Conservation (phyloP, 1,139 yeast genomes). For the Nadsonia commutata region DNA sequence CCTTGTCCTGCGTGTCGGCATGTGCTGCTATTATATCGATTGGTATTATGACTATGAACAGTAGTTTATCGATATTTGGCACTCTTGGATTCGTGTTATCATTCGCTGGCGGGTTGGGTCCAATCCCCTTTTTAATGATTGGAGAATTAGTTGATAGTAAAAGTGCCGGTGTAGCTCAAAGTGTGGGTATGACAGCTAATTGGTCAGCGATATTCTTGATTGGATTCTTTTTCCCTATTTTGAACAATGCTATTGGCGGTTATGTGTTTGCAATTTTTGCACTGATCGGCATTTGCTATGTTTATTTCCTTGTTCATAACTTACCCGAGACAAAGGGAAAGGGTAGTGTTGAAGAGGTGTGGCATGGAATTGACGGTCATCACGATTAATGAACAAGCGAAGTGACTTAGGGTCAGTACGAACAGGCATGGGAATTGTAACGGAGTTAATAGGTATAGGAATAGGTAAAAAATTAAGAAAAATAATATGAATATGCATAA, state of each 20-base stretch:
- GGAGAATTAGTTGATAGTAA: slow-evolving; percentile 73
- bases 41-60: slow-evolving; percentile 40
- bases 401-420: too few relatives aligned
- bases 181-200: slow-evolving; percentile 81
- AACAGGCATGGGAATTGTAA: too few relatives aligned
- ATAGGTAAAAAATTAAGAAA: too few relatives aligned
- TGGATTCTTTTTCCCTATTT: slow-evolving; percentile 67
- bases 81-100: slow-evolving; percentile 63
- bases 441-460: too few relatives aligned
- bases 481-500: too few relatives aligned
- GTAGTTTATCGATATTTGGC: slow-evolving; percentile 45
- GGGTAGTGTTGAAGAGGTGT: slow-evolving; percentile 33
- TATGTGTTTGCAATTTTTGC: slow-evolving; percentile 69
- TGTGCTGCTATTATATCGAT: slow-evolving; percentile 49
- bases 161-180: slow-evolving; percentile 78
- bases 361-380: slow-evolving; percentile 6
- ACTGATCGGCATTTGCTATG: slow-evolving; percentile 13
- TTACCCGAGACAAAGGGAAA: slow-evolving; percentile 78
- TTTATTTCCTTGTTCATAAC: slow-evolving; percentile 13
- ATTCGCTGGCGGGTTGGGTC: slow-evolving; percentile 87
- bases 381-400: too few relatives aligned
- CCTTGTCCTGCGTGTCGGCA: slow-evolving; percentile 57
- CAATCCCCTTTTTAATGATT: slow-evolving; percentile 82
- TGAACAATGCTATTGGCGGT: slow-evolving; percentile 55
- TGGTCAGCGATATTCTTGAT: slow-evolving; percentile 81